Evolutionary conservation across 176 grass and related monocot species (phyloP).

Genomic region (Otatea glauca): DNA sequence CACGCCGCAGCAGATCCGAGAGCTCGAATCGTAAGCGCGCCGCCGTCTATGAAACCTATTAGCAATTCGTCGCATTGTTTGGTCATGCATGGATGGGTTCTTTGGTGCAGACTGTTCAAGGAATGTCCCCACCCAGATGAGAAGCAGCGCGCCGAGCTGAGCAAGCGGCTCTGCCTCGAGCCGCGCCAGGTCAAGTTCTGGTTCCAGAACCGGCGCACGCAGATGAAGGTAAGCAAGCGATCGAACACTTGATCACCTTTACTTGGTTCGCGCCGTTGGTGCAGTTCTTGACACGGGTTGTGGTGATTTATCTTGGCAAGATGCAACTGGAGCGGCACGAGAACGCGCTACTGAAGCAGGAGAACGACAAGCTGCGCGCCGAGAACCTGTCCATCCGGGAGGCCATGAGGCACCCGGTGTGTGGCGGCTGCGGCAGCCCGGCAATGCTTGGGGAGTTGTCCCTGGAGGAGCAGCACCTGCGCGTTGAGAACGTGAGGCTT

Average conservation of each 20-base stretch:
- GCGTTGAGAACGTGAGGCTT: slow-evolving; percentile 79
- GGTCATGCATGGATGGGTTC: background rate
- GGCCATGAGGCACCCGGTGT: slow-evolving; percentile 54
- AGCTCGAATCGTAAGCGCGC: slow-evolving; percentile 72
- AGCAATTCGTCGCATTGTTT: background rate
- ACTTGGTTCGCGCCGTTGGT: background rate
- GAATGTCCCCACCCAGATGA: slow-evolving; percentile 79
- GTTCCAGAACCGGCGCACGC: slow-evolving; percentile 92
- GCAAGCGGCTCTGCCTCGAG: slow-evolving; percentile 63
- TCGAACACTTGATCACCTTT: background rate
- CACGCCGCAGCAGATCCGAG: slow-evolving; percentile 83
- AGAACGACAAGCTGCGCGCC: slow-evolving; percentile 82
- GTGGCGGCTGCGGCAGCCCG: slow-evolving; percentile 58
- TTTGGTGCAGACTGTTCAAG: slow-evolving; percentile 65
- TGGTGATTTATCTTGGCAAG: slow-evolving; percentile 41
- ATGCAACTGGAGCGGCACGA: slow-evolving; percentile 66
- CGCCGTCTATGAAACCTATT: background rate
- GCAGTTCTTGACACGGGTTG: background rate
- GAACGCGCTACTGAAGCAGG: slow-evolving; percentile 68
- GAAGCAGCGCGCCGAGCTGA: slow-evolving; percentile 66
- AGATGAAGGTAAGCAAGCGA: slow-evolving; percentile 64
- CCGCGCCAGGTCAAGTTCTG: slow-evolving; percentile 94
- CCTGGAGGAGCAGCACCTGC: slow-evolving; percentile 69
- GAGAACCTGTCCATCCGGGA: slow-evolving; percentile 76
- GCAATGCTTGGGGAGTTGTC: slow-evolving; percentile 54